Percentiles rank a stretch among this genome's conserved stretches.
These are phyloP conservation scores for Lecanosticta acicola DNA, from an alignment of 2,329 filamentous ascomycete genomes.

Conservation along the genomic window DNA sequence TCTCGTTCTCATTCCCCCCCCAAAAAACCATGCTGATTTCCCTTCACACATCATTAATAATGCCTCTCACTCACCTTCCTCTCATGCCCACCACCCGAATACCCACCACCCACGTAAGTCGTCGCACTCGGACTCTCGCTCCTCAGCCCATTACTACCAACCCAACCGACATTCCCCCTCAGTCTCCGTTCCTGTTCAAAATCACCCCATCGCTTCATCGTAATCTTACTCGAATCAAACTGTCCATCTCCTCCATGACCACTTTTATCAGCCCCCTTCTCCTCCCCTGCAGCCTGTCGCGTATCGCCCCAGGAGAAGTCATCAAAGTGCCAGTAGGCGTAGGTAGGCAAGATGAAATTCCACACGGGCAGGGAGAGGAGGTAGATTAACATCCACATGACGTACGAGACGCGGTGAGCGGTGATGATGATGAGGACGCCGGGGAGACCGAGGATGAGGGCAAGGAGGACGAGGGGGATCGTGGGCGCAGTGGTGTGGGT, in stretches of 20 bases:
- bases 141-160: slow-evolving; percentile 8
- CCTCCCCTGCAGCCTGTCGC: slow-evolving; percentile 86
- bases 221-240: slow-evolving; percentile 98
- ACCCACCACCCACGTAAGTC: slow-evolving; percentile 5
- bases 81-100: slow-evolving; percentile 19
- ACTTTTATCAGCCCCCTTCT: slow-evolving; percentile 70
- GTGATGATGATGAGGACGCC: slow-evolving; percentile 88
- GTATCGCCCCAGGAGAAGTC: slow-evolving; percentile 99
- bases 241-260: slow-evolving; percentile 70
- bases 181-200: slow-evolving; percentile 63
- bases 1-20: too few relatives aligned
- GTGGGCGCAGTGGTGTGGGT: slow-evolving; percentile 59
- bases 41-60: too few relatives aligned
- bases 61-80: slow-evolving; percentile 21
- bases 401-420: slow-evolving; percentile 85
- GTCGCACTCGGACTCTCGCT: slow-evolving; percentile 10
- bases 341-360: slow-evolving; percentile 92
- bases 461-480: slow-evolving; percentile 85
- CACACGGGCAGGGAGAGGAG: slow-evolving; percentile 87
- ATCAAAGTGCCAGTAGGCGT: slow-evolving; percentile 99
- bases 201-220: slow-evolving; percentile 97
- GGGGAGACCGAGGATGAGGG: slow-evolving; percentile 85
- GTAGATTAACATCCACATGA: slow-evolving; percentile 97
- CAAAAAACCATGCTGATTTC: too few relatives aligned
- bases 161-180: slow-evolving; percentile 16